Percentiles rank a stretch among this genome's conserved stretches.
Conservation (phyloP, 805 yeast genomes). For the Grigorovia humatica region DNA sequence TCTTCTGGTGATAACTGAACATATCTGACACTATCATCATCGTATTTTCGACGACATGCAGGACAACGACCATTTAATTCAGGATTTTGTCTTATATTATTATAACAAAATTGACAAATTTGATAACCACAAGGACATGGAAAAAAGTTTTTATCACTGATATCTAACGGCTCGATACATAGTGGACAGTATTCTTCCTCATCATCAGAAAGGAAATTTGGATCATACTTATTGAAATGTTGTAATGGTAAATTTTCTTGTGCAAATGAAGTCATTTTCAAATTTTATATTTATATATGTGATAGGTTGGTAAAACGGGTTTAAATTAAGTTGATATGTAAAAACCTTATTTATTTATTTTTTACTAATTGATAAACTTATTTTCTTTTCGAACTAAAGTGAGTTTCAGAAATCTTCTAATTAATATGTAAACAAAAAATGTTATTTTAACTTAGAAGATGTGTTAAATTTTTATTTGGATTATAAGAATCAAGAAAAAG, state of each 20-base stretch:
- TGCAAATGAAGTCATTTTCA: constrained; percentile 17
- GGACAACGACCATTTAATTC: constrained; percentile 95
- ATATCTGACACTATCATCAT: constrained; percentile 87
- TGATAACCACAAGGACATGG: constrained; percentile 99
- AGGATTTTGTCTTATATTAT: constrained; percentile 90
- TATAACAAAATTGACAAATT: constrained; percentile 96
- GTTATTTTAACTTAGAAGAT: no score
- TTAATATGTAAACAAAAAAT: no score
- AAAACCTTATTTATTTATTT: neutral
- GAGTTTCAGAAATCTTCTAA: no score
- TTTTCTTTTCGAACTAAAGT: no score
- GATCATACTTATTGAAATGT: constrained; percentile 24
- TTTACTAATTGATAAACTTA: no score
- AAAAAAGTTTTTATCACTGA: constrained; percentile 88
- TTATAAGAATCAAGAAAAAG: no score
- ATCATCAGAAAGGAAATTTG: constrained; percentile 28
- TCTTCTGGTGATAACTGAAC: constrained; percentile 78
- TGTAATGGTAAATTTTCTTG: constrained; percentile 24
- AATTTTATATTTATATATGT: neutral
- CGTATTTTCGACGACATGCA: constrained; percentile 90
- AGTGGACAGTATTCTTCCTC: constrained; percentile 55
- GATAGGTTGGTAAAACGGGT: no score
- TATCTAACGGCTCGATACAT: constrained; percentile 96
- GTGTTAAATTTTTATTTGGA: no score
- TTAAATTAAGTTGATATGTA: neutral